Evolutionary conservation across 1,139 yeast genomes (phyloP).

Genomic region (Debaryomyces robertsiae): DNA sequence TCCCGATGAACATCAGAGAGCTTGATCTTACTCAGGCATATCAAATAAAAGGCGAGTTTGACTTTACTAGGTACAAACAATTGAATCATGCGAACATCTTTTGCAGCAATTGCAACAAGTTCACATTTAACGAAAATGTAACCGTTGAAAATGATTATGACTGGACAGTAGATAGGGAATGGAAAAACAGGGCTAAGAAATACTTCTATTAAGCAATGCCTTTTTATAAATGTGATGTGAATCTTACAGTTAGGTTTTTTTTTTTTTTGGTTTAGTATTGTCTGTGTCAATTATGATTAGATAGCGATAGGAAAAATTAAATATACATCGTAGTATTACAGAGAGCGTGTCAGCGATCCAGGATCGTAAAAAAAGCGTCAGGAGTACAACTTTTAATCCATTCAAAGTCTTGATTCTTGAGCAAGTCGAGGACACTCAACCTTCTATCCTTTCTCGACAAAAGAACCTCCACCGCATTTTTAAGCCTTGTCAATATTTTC

Average conservation of each 20-base stretch:
- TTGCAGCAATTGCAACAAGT: slow-evolving; percentile 1
- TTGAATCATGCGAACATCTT: slow-evolving; percentile 4
- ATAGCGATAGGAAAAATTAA: neutral
- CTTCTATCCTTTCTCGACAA: slow-evolving; percentile 46
- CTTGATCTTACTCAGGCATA: slow-evolving; percentile 7
- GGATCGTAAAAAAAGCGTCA: slow-evolving; percentile 4
- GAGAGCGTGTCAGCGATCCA: too few relatives aligned
- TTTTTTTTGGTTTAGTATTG: neutral
- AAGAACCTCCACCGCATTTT: slow-evolving; percentile 34
- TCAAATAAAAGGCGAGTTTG: slow-evolving; percentile 1
- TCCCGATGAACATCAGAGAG: slow-evolving; percentile 1
- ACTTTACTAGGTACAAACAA: slow-evolving; percentile 1
- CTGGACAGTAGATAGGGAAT: slow-evolving; percentile 4
- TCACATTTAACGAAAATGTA: slow-evolving; percentile 1
- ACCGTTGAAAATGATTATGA: slow-evolving; percentile 5
- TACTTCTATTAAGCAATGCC: slow-evolving; percentile 1
- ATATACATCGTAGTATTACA: slow-evolving; percentile 1
- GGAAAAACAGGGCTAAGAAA: slow-evolving; percentile 5
- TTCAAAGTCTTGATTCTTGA: slow-evolving; percentile 18
- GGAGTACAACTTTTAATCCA: slow-evolving; percentile 27
- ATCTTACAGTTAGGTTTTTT: too few relatives aligned
- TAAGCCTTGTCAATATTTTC: slow-evolving; percentile 29
- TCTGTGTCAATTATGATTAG: too few relatives aligned
- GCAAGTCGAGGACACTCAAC: slow-evolving; percentile 17
- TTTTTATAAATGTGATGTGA: neutral